These are phyloP conservation scores for Saturnispora besseyi DNA, from an alignment of 805 yeast genomes.

Conservation along the genomic window DNA sequence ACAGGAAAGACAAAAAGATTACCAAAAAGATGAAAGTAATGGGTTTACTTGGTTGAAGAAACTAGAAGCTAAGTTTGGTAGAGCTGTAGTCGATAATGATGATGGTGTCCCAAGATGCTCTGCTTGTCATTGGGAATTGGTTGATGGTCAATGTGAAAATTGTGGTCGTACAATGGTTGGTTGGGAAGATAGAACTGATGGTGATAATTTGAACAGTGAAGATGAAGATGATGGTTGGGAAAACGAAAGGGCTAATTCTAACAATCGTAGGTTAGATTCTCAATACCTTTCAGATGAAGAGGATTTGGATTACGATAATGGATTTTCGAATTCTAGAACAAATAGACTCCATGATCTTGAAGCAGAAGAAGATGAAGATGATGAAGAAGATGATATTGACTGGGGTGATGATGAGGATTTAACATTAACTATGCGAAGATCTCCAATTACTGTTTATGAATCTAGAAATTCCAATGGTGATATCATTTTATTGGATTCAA, in stretches of 20 bases:
- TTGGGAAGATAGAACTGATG: slow-evolving; percentile 13
- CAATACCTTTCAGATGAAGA: slow-evolving; percentile 3
- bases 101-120: slow-evolving; percentile 73
- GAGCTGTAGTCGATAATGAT: slow-evolving; percentile 47
- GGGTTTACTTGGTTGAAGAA: slow-evolving; percentile 37
- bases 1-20: slow-evolving; percentile 27
- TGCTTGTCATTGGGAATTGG: slow-evolving; percentile 73
- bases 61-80: slow-evolving; percentile 39
- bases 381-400: background rate
- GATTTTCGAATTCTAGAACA: background rate
- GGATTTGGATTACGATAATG: slow-evolving; percentile 11
- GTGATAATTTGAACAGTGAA: slow-evolving; percentile 9
- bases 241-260: background rate
- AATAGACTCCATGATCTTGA: background rate
- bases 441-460: background rate
- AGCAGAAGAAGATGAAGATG: slow-evolving; percentile 2
- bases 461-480: background rate
- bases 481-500: background rate
- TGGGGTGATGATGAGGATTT: slow-evolving; percentile 4
- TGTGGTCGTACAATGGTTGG: slow-evolving; percentile 47
- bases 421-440: background rate
- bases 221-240: slow-evolving; percentile 8
- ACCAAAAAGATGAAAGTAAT: slow-evolving; percentile 29
- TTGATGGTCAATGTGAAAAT: slow-evolving; percentile 56
- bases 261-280: background rate